Conservation (phyloP, 768 basidiomycete species). For the Tubosaeta sp. region DNA sequence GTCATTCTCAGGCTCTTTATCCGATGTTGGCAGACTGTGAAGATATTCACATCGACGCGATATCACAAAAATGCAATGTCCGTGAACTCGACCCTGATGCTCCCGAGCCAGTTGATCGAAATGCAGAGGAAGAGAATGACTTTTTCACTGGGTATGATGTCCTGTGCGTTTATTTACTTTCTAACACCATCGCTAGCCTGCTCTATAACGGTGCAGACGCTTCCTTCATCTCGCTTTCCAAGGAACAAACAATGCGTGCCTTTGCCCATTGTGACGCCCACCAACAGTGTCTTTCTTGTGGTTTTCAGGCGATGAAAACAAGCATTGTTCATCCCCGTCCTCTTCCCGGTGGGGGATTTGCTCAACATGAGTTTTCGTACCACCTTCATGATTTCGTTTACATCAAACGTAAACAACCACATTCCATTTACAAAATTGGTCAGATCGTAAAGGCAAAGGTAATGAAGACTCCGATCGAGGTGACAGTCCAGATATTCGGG, state of each 20-base stretch:
- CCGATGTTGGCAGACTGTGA: conserved; percentile 52
- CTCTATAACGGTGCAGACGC: conserved; percentile 47
- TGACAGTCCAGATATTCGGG: conserved; percentile 40
- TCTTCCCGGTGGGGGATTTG: conserved; percentile 33
- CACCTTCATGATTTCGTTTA: conserved; percentile 64
- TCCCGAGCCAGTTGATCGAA: conserved; percentile 45
- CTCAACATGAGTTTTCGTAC: conserved; percentile 43
- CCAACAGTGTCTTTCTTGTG: conserved; percentile 51
- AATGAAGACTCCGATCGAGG: conserved; percentile 23
- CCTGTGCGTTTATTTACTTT: background rate
- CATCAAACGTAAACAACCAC: conserved; percentile 33
- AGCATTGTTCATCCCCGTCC: conserved; percentile 21
- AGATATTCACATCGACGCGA: conserved; percentile 49
- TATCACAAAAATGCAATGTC: conserved; percentile 56
- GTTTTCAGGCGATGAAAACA: conserved; percentile 28
- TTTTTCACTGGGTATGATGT: conserved; percentile 55
- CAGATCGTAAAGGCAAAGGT: conserved; percentile 46
- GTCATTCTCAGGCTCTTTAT: conserved; percentile 59
- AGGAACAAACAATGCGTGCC: conserved; percentile 26
- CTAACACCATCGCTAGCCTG: conserved; percentile 33
- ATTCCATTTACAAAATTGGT: conserved; percentile 43
- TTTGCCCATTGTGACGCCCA: conserved; percentile 29
- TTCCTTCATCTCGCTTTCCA: conserved; percentile 44
- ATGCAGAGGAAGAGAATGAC: conserved; percentile 35
- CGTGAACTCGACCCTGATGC: conserved; percentile 38